These are phyloP conservation scores for Pisolithus microcarpus DNA, from an alignment of 768 basidiomycete genomes.

Conservation along the genomic window DNA sequence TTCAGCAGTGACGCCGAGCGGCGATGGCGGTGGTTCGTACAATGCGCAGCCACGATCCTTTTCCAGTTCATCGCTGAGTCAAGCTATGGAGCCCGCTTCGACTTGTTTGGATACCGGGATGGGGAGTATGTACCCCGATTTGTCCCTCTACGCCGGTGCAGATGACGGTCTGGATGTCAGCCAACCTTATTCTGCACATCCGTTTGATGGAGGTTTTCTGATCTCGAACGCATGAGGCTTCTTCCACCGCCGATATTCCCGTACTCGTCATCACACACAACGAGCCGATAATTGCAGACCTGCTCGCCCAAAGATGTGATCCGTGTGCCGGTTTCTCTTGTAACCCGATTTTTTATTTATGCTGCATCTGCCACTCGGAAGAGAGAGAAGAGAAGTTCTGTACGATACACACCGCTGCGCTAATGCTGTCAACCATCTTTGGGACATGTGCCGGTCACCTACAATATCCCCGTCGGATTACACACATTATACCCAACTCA, in stretches of 20 bases:
- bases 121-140: slow-evolving; percentile 19
- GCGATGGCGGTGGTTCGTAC: slow-evolving; percentile 2
- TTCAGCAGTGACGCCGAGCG: slow-evolving; percentile 13
- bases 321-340: neutral
- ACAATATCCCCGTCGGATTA: too few species aligned
- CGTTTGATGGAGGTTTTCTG: slow-evolving; percentile 19
- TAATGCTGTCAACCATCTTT: too few species aligned
- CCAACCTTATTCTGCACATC: slow-evolving; percentile 14
- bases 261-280: slow-evolving; percentile 8
- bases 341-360: neutral
- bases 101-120: slow-evolving; percentile 6
- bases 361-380: neutral
- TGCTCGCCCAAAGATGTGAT: neutral
- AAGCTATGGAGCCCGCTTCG: neutral
- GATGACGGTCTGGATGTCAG: slow-evolving; percentile 12
- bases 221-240: slow-evolving; percentile 18
- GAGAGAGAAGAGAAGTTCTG: too few species aligned
- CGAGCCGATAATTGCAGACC: slow-evolving; percentile 10
- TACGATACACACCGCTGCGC: too few species aligned
- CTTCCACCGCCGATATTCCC: neutral
- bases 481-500: too few species aligned
- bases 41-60: slow-evolving; percentile 18
- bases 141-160: slow-evolving; percentile 22
- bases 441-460: too few species aligned
- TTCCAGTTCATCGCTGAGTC: slow-evolving; percentile 5